Conservation (phyloP, 2,329 filamentous ascomycete species). For the Colletotrichum magnum region DNA sequence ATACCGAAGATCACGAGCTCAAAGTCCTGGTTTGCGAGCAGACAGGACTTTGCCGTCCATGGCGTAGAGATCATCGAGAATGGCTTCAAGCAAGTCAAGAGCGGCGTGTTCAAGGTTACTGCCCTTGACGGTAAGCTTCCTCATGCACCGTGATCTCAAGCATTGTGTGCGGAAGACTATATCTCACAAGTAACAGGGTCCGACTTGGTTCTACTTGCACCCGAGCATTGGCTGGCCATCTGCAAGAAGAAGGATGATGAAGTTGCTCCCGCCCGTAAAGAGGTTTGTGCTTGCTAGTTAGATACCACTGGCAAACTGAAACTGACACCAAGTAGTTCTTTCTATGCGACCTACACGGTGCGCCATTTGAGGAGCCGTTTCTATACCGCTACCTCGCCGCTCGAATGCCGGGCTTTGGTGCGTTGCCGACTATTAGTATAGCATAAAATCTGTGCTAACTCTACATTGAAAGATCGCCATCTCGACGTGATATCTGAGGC, state of each 20-base stretch:
- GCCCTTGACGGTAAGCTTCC: conserved; percentile 20
- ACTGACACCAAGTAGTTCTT: conserved; percentile 28
- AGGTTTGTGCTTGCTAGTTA: not conserved
- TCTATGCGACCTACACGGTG: conserved; percentile 29
- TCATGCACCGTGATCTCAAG: no score
- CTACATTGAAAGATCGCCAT: conserved; percentile 7
- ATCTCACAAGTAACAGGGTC: conserved; percentile 9
- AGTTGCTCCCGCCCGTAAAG: conserved; percentile 27
- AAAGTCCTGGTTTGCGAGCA: conserved; percentile 29
- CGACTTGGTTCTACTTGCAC: conserved; percentile 29
- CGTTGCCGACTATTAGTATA: not conserved
- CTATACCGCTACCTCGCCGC: conserved; percentile 27
- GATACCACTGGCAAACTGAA: no score
- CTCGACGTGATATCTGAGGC: conserved; percentile 32
- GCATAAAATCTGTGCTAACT: not conserved
- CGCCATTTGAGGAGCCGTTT: conserved; percentile 31
- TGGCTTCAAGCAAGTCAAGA: conserved; percentile 20
- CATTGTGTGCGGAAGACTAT: not conserved
- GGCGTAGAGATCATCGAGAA: conserved; percentile 38
- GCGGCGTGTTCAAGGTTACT: conserved; percentile 30
- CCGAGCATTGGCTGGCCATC: conserved; percentile 28
- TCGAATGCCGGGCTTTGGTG: conserved; percentile 34
- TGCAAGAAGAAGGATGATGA: conserved; percentile 38
- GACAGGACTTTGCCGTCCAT: conserved; percentile 26
- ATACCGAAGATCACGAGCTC: conserved; percentile 31